Evolutionary conservation across 305 asterid species (phyloP), one percentile per base, ranked within the genome.

Genomic region (Andrographis paniculata): DNA sequence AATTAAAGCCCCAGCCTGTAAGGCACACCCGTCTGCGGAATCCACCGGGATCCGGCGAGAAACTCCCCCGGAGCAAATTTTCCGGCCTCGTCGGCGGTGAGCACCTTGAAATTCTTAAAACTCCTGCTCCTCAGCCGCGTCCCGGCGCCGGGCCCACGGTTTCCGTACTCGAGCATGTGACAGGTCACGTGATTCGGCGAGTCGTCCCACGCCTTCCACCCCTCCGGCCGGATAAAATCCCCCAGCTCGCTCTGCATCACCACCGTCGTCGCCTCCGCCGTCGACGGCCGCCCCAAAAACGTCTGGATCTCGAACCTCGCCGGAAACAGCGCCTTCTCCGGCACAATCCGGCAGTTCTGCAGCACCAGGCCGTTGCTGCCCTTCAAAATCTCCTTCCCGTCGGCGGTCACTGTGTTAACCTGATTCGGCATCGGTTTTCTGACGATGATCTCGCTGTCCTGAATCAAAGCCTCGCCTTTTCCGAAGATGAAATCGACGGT

Each of bases 401-500:
- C 96, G 4, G 94, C 93, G 0, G 89, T 87, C 4, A 82, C 60
- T 0, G 82, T 70, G 78, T 71, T 86, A 47, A 52, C 19, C 37
- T 77, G 84, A 9, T 37, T 30, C 0, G 69, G 44, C 1, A 51
- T 3, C 0, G 87, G 86, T 14, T 36, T 71, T 38, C 93, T 56
- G 14, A 73, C 80, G 5, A 87, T 41, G 54, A 82, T 83, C 62
- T 64, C 59, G 23, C 82, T 68, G 55, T 80, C 77, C 45, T 86
- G 94, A 63, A 82, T 71, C 14, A 79, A 36, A 0, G 73, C 78
- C 0, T 71, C 51, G 0, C 94, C 94, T 70, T 52, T 77, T 0
- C 94, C 96, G 45, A 87, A 82, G 48, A 87, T 80, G 82, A 82
- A 75, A 60, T 87, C 94, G 0, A 82, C 24, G 9, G 94, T 80